Conservation (phyloP, 129 eudicot species). For the Saussurea involucrata region DNA sequence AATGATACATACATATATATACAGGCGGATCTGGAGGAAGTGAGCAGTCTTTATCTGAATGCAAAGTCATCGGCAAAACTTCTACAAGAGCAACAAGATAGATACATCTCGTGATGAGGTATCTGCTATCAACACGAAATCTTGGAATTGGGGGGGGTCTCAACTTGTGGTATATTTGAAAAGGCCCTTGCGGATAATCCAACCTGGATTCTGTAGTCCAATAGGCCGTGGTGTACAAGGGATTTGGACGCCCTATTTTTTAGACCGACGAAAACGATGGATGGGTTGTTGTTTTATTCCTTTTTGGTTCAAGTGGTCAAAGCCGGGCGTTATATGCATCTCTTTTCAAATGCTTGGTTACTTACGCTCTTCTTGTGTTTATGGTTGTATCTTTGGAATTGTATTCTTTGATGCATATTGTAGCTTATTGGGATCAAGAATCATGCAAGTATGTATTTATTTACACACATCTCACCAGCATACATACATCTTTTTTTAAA, state of each 20-base stretch:
- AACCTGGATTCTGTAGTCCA: background rate
- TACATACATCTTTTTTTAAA: background rate
- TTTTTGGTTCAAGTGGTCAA: background rate
- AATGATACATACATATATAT: background rate
- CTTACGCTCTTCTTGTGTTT: background rate
- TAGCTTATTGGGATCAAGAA: background rate
- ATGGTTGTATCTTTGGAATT: background rate
- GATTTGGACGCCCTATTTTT: background rate
- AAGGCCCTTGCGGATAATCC: background rate
- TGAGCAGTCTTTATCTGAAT: conserved; percentile 64
- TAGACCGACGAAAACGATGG: background rate
- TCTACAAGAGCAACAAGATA: conserved; percentile 94
- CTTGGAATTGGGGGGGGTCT: background rate
- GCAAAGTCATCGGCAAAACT: conserved; percentile 95
- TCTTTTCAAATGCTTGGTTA: too few species aligned
- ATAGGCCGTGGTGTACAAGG: background rate
- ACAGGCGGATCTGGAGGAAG: conserved; percentile 97
- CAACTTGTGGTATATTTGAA: background rate
- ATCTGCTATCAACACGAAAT: background rate
- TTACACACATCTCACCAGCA: background rate
- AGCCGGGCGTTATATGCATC: background rate
- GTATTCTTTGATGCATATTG: background rate
- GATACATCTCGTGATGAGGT: conserved; percentile 63
- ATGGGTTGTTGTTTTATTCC: background rate
- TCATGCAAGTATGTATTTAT: background rate